These are phyloP conservation scores for Aspergillus wentii DNA, from an alignment of 495 filamentous ascomycete genomes.

Conservation along the genomic window DNA sequence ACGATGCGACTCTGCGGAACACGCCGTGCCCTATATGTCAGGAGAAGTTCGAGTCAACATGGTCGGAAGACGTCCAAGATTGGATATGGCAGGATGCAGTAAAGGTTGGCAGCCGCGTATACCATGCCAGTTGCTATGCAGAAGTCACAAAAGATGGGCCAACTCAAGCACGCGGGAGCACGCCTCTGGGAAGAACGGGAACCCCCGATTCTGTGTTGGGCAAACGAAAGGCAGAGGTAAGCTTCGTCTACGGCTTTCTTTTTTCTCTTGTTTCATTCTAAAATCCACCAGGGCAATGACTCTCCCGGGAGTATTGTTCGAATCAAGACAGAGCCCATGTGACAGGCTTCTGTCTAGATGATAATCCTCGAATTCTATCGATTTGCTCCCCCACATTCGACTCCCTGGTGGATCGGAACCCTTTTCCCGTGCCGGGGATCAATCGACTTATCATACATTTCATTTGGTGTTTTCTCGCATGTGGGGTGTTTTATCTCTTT, in stretches of 20 bases:
- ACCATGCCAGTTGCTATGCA: constrained; percentile 82
- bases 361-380: too few species aligned
- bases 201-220: constrained; percentile 67
- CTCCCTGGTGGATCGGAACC: too few species aligned
- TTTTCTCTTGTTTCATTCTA: constrained; percentile 5
- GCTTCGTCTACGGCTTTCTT: constrained; percentile 13
- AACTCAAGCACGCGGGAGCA: constrained; percentile 29
- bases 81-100: constrained; percentile 96
- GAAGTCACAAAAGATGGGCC: constrained; percentile 70
- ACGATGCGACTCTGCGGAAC: constrained; percentile 64
- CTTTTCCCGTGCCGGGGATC: too few species aligned
- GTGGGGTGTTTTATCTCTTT: constrained; percentile 7
- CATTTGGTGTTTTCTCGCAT: too few species aligned
- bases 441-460: too few species aligned
- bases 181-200: constrained; percentile 36
- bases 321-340: constrained; percentile 36
- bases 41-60: constrained; percentile 83
- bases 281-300: constrained; percentile 21
- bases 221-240: constrained; percentile 73
- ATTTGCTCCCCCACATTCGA: too few species aligned
- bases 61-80: constrained; percentile 88
- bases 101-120: constrained; percentile 71
- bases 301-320: constrained; percentile 36
- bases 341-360: constrained; percentile 7
- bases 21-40: constrained; percentile 88